Evolutionary conservation across 441 rosid genomes (phyloP).

Genomic region (Isatis lusitanica): DNA sequence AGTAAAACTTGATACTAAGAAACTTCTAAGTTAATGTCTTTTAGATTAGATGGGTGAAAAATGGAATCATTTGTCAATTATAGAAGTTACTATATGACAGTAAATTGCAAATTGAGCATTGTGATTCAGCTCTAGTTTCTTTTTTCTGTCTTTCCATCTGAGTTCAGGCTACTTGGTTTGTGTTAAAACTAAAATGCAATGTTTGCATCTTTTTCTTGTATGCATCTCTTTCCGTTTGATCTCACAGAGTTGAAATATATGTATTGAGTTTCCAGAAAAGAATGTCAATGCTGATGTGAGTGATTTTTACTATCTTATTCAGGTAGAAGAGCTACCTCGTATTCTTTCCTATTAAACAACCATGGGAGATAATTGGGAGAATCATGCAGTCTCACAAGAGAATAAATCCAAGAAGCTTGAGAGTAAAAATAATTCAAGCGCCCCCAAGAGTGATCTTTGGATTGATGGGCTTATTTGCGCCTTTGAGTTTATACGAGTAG

Average conservation of each 20-base stretch:
- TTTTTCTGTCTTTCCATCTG: not conserved
- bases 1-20: not conserved
- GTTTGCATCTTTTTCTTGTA: too few species aligned
- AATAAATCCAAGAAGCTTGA: conserved; percentile 31
- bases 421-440: conserved; percentile 18
- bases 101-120: not conserved
- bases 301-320: not conserved
- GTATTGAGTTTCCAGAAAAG: not conserved
- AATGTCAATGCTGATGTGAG: not conserved
- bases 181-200: not conserved
- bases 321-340: conserved; percentile 4
- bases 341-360: not conserved
- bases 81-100: not conserved
- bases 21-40: not conserved
- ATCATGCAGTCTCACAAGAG: conserved; percentile 26
- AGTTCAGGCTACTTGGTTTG: not conserved
- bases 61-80: not conserved
- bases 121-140: not conserved
- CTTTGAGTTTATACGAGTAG: conserved; percentile 66
- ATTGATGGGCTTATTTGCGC: conserved; percentile 88
- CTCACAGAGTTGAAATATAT: not conserved
- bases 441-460: conserved; percentile 66
- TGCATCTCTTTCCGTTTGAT: not conserved
- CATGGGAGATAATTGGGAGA: conserved; percentile 24
- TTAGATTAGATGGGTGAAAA: not conserved